Base-by-base conservation (phyloP, 2,329 filamentous ascomycete species). In the Chaetomiaceae sp. region DNA sequence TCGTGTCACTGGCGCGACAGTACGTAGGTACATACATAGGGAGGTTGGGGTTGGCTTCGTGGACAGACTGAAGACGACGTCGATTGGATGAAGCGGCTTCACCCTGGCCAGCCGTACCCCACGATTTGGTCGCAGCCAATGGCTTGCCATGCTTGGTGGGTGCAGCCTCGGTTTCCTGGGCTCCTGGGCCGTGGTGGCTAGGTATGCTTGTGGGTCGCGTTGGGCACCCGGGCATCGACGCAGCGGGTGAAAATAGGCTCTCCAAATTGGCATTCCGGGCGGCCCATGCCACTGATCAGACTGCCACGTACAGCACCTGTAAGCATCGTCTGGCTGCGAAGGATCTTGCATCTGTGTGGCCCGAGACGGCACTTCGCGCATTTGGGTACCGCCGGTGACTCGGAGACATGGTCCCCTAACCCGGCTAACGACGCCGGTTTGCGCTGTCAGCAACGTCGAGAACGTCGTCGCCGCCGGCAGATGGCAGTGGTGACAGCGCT, bases 231-330 rank as follows among this genome's bases (percentile, higher is more conserved):
- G 52, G 54, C 60, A 61, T 54, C 36, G 47, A 42, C 20, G 42
- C 33, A 46, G 48, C 36, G 29, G 29, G 27, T 44, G 37, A 21
- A 50, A 37, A 23, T 32, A 16, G 16, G 41, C 13, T 45, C 8
- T 16, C 20, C 6, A 32, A 46, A 34, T 54, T 55, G 40, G 40
- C 37, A 25, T 21, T 25, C 37, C 53, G 49, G 55, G 25, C 52
- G 34, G 42, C 42, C 34, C 16, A 45, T 54, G 29, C 27, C 44
- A 38, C 50, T 58, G 49, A 43, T 20, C 27, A 13, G 48, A 48
- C 38, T 57, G 60, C 58, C 60, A 62, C 60, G 60, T 61, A 61
- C 56, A n/a, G 34, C 20, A 9, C 20, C 20, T 6, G 50, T 46
- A 41, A 47, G 42, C 46, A 30, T 42, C 34, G 38, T 23, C 11